phyloP scores from a whole-genome alignment of 2,329 filamentous ascomycete genomes.

The Sporothrix curviconia region DNA sequence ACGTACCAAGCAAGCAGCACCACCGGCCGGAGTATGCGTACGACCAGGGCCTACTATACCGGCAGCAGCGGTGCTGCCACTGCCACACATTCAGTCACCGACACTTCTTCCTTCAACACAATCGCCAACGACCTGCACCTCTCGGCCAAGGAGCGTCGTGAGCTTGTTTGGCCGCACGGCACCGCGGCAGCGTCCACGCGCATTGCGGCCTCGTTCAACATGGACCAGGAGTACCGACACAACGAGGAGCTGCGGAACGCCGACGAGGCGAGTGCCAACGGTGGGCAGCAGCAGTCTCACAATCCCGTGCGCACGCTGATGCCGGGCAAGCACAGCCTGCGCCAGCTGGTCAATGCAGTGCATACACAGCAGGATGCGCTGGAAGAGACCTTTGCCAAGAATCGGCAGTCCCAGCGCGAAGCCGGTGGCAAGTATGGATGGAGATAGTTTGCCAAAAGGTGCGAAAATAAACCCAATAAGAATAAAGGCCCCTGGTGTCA shows the following conservation, averaged over 20 bases:
- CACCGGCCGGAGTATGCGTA: not conserved
- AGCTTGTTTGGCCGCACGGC: constrained; percentile 72
- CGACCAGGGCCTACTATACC: constrained; percentile 18
- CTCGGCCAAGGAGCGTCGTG: constrained; percentile 67
- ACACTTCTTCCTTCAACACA: constrained; percentile 49
- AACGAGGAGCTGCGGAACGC: constrained; percentile 71
- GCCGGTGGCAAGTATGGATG: constrained; percentile 81
- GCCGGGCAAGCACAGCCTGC: constrained; percentile 82
- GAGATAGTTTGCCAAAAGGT: constrained; percentile 40
- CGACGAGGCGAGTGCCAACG: constrained; percentile 58
- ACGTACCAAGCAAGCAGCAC: constrained; percentile 24
- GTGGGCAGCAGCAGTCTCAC: constrained; percentile 56
- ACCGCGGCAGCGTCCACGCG: constrained; percentile 39
- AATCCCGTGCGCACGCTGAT: constrained; percentile 78
- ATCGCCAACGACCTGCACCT: constrained; percentile 76
- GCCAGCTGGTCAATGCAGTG: constrained; percentile 79
- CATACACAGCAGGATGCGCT: constrained; percentile 77
- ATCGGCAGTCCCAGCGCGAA: constrained; percentile 72
- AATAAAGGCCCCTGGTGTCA: too few species aligned
- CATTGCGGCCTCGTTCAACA: constrained; percentile 81
- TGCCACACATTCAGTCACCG: constrained; percentile 16
- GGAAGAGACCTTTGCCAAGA: constrained; percentile 81
- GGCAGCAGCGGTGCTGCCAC: constrained; percentile 5
- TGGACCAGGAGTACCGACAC: constrained; percentile 75
- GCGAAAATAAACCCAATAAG: too few species aligned